Base-by-base conservation (phyloP, 805 yeast species). In the Monosporozyma solicola region DNA sequence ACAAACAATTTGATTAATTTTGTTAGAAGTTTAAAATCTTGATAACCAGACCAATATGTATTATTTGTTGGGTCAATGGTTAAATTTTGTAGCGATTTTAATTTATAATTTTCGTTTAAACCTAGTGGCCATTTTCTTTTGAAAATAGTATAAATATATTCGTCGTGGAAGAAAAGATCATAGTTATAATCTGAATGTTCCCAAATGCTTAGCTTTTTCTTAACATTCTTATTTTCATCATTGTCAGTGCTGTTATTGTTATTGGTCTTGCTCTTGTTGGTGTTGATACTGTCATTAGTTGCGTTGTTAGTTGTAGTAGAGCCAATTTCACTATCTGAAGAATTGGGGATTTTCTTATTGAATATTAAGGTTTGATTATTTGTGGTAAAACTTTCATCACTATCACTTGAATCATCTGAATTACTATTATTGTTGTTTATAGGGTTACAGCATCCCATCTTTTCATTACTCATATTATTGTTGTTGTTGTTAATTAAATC, bases 51-150 rank as follows among this genome's bases (percentile, higher is more conserved):
- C 70, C 70, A 67, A 27, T 55, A 51, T 5, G 54, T 47, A 16
- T 55, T 52, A n/a, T 37, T 35, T 4, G 53, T 54, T 24, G 46
- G 46, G 15, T 43, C 46, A 24, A 24, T 24, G 16, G 46, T 24
- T 43, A 43, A 43, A 2, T 55, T 48, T 45, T 56, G 55, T 24
- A 52, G 27, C 2, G 49, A 15, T 51, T 69, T 69, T 13, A 59
- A 54, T 52, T 63, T 62, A 3, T 57, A 44, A 25, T 50, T 64
- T 24, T 54, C 53, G 3, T 61, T 58, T 35, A 68, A 50, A 0
- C 69, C 71, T 41, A 55, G 32, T 1, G 72, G 71, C 63, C 66
- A 62, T 20, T 54, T 50, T 15, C 67, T 63, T 47, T 61, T 57
- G n/a, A 64, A 47, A 2, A 55, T 48, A 6, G 52, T 29, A 46